phyloP scores from a whole-genome alignment of 768 basidiomycete species.

The Suillus decipiens region DNA sequence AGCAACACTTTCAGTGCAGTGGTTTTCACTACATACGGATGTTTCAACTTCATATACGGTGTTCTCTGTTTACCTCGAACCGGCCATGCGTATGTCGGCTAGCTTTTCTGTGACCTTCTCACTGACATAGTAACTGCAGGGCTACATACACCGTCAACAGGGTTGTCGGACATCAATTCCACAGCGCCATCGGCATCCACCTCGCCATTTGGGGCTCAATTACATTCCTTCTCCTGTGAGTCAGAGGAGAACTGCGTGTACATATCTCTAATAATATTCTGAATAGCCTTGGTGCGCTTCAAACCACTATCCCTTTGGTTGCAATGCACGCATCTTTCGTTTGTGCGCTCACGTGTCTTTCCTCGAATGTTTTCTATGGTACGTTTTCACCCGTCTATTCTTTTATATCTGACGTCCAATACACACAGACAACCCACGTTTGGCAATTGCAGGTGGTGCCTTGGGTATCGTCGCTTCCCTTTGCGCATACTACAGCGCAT shows the following conservation, averaged over 20 bases:
- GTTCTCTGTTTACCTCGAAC: constrained; percentile 27
- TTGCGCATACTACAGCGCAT: constrained; percentile 28
- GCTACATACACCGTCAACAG: constrained; percentile 26
- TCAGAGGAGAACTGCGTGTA: background rate
- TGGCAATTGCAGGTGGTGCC: constrained; percentile 27
- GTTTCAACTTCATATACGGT: constrained; percentile 31
- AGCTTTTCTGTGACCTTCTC: background rate
- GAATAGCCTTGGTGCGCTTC: constrained; percentile 27
- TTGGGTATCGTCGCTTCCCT: constrained; percentile 26
- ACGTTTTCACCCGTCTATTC: constrained; percentile 1
- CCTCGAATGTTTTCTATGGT: constrained; percentile 28
- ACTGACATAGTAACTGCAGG: constrained; percentile 17
- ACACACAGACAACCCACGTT: constrained; percentile 20
- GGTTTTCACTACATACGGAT: constrained; percentile 28
- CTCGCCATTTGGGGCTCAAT: constrained; percentile 29
- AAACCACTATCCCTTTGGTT: constrained; percentile 24
- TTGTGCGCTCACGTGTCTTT: constrained; percentile 24
- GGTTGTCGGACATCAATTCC: constrained; percentile 24
- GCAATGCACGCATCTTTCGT: constrained; percentile 21
- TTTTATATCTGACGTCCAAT: constrained; percentile 3
- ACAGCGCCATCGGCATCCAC: constrained; percentile 26
- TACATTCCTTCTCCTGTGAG: constrained; percentile 27
- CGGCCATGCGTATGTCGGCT: constrained; percentile 22
- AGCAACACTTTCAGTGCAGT: constrained; percentile 32
- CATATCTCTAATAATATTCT: background rate